Evolutionary conservation across 768 basidiomycete species (phyloP), one percentile per base, ranked within the genome.

Genomic region (Galerina marginata): DNA sequence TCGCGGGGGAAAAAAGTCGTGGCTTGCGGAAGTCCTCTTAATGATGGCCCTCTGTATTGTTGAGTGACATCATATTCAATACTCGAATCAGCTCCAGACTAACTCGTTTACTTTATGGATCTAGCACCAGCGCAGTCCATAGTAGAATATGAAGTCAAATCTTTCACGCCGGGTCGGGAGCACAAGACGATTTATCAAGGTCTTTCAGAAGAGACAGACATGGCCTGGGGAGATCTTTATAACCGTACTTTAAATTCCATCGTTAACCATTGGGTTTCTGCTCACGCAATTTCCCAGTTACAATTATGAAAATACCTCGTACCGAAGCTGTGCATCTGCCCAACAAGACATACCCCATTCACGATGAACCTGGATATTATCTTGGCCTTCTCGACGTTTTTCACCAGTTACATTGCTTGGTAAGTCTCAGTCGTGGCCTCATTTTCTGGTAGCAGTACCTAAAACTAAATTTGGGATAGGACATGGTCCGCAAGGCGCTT

Each of bases 361-460:
- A 63, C 11, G 63, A 60, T 11, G 56, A 65, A 9, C 60, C 65
- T 7, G 69, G 63, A 5, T 62, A 69, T 43, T 71, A 69, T 52
- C 45, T 71, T n/a, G 65, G 61, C 12, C 58, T 47, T 11, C 40
- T 71, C 15, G 69, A 71, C 42, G 69, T 69, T 12, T 71, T 71
- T 48, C 69, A 71, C 54, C 69, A 71, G 44, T 45, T 71, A n/a
- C 69, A 69, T 50, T 68, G 69, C 40, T 46, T 71, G 45, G 69
- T 64, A 45, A 44, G 59, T 64, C n/a, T 48, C 25, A 3, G 3
- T 16, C 37, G 26, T 20, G 3, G 20, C 20, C 9, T 10, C 7
- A 33, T 33, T 7, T 52, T 15, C 3, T 15, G 7, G 16, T 26
- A 16, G 16, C 50, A 4, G 20, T 5, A 6, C 11, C 38, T 53